Base-by-base conservation (phyloP, 345 rosid species). In the Cardamine chenopodiifolia region DNA sequence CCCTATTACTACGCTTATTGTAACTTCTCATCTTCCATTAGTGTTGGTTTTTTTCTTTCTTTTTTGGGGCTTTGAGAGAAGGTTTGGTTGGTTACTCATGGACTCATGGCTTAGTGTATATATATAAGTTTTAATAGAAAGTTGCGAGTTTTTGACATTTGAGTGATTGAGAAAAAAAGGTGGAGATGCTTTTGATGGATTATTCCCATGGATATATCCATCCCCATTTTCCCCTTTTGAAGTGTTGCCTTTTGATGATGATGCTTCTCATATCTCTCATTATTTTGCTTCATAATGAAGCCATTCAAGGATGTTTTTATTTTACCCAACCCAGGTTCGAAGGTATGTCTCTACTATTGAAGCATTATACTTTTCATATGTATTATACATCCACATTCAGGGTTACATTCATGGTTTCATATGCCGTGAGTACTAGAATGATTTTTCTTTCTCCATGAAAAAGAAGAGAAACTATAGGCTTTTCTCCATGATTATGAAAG, bases 151-250 rank as follows among this genome's bases (percentile, higher is more conserved):
- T 50, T 67, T 75, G 79, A 75, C 47, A 40, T 60, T 67, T 37
- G 72, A 66, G 72, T 57, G 60, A 48, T 35, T 35, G 45, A 50
- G 32, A 22, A 45, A 40, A 59, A 9, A 68, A 39, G 34, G 26
- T 6, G 12, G n/a, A 76, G 79, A 76, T 76, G 80, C 80, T 62
- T 70, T 70, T 54, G 12, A 61, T 69, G 71, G 75, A 52, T 76
- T 70, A 76, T 76, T 69, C 80, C 71, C 53, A 70, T 55, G 80
- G 75, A 76, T 76, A 76, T 76, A 76, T 76, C 80, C 80, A 62
- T 63, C 23, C 6, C 34, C 35, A 74, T 56, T 22, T 15, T 11
- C 7, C 0, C n/a, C 55, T 45, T 34, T 48, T 28, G 0, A 66
- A 66, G 53, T 74, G 72, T 66, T 48, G 44, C 45, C 32, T 75